phyloP scores from a whole-genome alignment of 495 filamentous ascomycete species.

The Stereocaulon alpinum region DNA sequence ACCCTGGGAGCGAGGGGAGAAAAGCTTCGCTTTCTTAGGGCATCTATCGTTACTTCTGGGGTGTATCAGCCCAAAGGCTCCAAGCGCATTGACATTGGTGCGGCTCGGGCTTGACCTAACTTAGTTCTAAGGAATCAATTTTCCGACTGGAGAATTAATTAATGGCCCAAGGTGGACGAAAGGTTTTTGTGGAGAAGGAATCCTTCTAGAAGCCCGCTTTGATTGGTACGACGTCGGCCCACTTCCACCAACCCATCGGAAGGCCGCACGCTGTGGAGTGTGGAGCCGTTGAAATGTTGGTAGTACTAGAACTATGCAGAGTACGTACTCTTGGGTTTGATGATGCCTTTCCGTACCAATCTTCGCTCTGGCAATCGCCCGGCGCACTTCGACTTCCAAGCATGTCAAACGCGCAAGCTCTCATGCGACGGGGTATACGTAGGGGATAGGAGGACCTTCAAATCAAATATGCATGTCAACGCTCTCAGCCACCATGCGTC shows the following conservation, averaged over 20 bases:
- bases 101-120: slow-evolving; percentile 6
- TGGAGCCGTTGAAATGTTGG: no score
- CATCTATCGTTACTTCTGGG: neutral
- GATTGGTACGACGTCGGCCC: neutral
- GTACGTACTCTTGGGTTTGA: neutral
- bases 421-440: slow-evolving; percentile 1
- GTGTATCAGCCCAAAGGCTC: slow-evolving; percentile 4
- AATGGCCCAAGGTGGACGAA: neutral
- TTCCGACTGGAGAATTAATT: slow-evolving; percentile 1
- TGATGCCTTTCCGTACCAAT: neutral
- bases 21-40: neutral
- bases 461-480: slow-evolving; percentile 1
- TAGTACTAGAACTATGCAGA: no score
- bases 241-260: neutral
- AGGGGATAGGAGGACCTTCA: neutral
- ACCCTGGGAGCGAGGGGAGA: neutral
- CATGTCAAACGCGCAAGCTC: neutral
- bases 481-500: slow-evolving; percentile 1
- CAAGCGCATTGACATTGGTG: slow-evolving; percentile 9
- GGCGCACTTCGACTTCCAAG: neutral
- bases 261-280: neutral
- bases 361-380: neutral
- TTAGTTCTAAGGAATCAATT: slow-evolving; percentile 5
- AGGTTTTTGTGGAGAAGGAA: slow-evolving; percentile 1
- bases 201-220: slow-evolving; percentile 11